Conservation (phyloP, 768 basidiomycete genomes). For the Macrocybe gigantea region DNA sequence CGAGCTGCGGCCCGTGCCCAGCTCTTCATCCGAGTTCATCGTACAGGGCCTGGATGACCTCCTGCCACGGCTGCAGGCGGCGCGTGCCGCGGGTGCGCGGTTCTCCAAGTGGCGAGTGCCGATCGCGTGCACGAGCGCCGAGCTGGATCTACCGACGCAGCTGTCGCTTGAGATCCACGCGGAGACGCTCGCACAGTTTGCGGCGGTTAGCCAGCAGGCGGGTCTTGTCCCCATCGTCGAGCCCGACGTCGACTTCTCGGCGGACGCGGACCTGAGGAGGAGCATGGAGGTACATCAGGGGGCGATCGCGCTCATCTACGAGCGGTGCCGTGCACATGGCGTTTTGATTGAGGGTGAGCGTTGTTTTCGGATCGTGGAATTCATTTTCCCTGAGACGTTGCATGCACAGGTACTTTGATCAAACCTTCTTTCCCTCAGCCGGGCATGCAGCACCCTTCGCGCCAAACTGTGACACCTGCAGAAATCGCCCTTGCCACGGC, state of each 20-base stretch:
- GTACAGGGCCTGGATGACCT: constrained; percentile 46
- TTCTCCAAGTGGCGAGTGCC: constrained; percentile 50
- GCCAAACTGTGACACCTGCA: constrained; percentile 26
- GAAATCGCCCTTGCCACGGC: constrained; percentile 41
- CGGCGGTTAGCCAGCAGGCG: constrained; percentile 45
- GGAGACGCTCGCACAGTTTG: constrained; percentile 41
- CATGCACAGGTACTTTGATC: constrained; percentile 35
- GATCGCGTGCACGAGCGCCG: constrained; percentile 35
- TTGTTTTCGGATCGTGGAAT: not conserved
- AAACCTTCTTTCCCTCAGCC: constrained; percentile 50
- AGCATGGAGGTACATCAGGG: constrained; percentile 42
- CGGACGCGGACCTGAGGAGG: constrained; percentile 37
- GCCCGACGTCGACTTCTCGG: constrained; percentile 46
- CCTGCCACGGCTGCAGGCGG: constrained; percentile 33
- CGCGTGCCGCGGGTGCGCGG: constrained; percentile 37
- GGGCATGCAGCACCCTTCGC: constrained; percentile 34
- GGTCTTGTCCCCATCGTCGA: constrained; percentile 49
- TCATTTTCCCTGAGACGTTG: not conserved
- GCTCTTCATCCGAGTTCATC: constrained; percentile 37
- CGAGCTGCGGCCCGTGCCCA: constrained; percentile 39
- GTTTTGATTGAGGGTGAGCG: constrained; percentile 44
- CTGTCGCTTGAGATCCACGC: constrained; percentile 39
- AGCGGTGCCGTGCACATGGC: constrained; percentile 35
- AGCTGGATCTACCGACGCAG: constrained; percentile 30
- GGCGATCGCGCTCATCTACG: constrained; percentile 40